These are phyloP conservation scores for Akanthomyces uredinophilus DNA, from an alignment of 2,329 filamentous ascomycete genomes.

Conservation along the genomic window DNA sequence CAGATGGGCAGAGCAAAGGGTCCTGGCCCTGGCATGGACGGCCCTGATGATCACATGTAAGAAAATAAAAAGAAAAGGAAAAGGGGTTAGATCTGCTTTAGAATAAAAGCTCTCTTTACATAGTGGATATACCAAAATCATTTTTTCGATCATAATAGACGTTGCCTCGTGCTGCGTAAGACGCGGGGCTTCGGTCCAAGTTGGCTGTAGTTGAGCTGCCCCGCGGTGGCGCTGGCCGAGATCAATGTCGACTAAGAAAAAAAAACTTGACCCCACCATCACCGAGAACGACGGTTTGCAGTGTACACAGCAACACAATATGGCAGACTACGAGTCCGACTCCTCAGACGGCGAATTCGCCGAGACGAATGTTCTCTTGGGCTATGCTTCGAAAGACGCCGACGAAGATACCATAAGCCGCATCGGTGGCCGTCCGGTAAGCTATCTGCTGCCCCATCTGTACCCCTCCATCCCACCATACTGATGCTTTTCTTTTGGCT, in stretches of 20 bases:
- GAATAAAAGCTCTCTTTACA: constrained; percentile 30
- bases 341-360: constrained; percentile 68
- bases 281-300: constrained; percentile 11
- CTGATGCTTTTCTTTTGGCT: background rate
- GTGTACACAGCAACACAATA: constrained; percentile 29
- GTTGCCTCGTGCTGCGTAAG: background rate
- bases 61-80: constrained; percentile 22
- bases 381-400: constrained; percentile 76
- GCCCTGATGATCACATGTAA: constrained; percentile 49
- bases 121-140: constrained; percentile 20
- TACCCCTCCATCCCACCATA: constrained; percentile 6
- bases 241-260: constrained; percentile 20
- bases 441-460: constrained; percentile 26
- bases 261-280: constrained; percentile 39
- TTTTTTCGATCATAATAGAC: background rate
- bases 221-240: constrained; percentile 22
- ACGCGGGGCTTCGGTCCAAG: background rate
- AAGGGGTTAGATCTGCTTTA: constrained; percentile 32
- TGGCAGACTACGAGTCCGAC: constrained; percentile 83
- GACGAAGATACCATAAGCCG: constrained; percentile 82
- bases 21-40: constrained; percentile 61
- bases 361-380: constrained; percentile 83
- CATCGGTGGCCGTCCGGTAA: constrained; percentile 80
- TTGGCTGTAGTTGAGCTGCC: constrained; percentile 14
- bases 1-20: constrained; percentile 75